Evolutionary conservation across 2,329 filamentous ascomycete genomes (phyloP).

Genomic region (Diaporthe humulicola): DNA sequence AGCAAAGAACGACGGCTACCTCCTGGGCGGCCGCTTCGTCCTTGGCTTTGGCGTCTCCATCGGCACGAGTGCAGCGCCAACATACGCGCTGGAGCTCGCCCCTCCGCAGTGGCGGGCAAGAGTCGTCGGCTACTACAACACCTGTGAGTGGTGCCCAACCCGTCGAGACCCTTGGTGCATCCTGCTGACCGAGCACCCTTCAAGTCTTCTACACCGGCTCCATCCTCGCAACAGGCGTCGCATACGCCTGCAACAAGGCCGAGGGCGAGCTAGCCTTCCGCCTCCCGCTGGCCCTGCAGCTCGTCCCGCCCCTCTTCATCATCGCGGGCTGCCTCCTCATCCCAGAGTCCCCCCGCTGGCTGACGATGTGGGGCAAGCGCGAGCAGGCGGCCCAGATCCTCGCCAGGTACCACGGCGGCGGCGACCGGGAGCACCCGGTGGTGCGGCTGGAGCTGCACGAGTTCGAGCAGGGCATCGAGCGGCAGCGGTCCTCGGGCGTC

Average conservation of each 20-base stretch:
- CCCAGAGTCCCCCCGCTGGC: conserved; percentile 58
- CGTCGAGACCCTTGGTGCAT: not conserved
- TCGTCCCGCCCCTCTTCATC: conserved; percentile 54
- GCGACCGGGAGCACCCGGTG: conserved; percentile 49
- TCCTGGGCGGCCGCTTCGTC: conserved; percentile 66
- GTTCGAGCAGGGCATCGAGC: conserved; percentile 54
- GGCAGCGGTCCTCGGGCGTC: conserved; percentile 42
- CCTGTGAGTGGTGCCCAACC: conserved; percentile 45
- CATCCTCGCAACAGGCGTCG: conserved; percentile 61
- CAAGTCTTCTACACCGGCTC: conserved; percentile 50
- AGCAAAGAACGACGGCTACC: conserved; percentile 53
- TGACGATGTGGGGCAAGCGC: conserved; percentile 53
- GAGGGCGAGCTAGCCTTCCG: conserved; percentile 46
- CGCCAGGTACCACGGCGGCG: conserved; percentile 51
- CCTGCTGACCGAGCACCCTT: not conserved
- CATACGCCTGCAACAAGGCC: conserved; percentile 39
- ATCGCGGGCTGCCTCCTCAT: conserved; percentile 51
- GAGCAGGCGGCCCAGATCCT: conserved; percentile 53
- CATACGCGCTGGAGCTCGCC: conserved; percentile 52
- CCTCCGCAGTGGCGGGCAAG: conserved; percentile 48
- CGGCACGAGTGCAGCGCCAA: conserved; percentile 54
- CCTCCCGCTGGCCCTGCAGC: conserved; percentile 54
- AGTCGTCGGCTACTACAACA: conserved; percentile 56
- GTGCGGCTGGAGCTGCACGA: conserved; percentile 57
- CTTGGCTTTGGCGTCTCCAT: conserved; percentile 65